Conservation (phyloP, 148 eudicot species). For the Suaeda aralocaspica region DNA sequence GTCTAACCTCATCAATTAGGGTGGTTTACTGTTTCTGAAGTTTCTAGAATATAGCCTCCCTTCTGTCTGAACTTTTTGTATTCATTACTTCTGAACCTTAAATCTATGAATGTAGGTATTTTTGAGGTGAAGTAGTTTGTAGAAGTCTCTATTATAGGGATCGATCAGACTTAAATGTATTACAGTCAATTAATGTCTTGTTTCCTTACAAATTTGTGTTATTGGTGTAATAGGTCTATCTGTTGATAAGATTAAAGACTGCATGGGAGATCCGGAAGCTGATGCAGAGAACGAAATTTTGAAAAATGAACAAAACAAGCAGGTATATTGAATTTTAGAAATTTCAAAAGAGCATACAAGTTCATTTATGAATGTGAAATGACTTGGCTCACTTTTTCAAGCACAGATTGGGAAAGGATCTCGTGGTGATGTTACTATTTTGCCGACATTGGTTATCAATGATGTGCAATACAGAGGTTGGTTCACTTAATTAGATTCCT, state of each 20-base stretch:
- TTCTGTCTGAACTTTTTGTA: too few relatives aligned
- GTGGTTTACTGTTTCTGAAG: too few relatives aligned
- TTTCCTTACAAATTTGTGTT: background rate
- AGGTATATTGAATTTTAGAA: constrained; percentile 39
- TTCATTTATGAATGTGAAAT: background rate
- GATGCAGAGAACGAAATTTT: constrained; percentile 81
- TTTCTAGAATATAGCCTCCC: too few relatives aligned
- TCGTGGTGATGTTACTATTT: constrained; percentile 90
- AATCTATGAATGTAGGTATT: too few relatives aligned
- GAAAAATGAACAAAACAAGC: constrained; percentile 78
- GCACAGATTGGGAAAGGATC: constrained; percentile 75
- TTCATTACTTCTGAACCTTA: too few relatives aligned
- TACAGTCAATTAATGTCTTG: background rate
- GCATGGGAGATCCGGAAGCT: constrained; percentile 83
- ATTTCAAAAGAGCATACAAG: too few relatives aligned
- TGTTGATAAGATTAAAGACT: constrained; percentile 56
- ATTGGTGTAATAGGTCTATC: constrained; percentile 48
- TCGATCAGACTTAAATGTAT: too few relatives aligned
- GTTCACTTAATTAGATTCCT: constrained; percentile 12
- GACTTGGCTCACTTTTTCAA: background rate
- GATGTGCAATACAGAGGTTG: constrained; percentile 86
- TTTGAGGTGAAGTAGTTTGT: too few relatives aligned
- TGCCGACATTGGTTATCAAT: constrained; percentile 84
- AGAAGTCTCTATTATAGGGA: too few relatives aligned
- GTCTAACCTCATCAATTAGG: too few relatives aligned